phyloP scores from a whole-genome alignment of 306 rosid genomes.

The Fagus sylvatica region DNA sequence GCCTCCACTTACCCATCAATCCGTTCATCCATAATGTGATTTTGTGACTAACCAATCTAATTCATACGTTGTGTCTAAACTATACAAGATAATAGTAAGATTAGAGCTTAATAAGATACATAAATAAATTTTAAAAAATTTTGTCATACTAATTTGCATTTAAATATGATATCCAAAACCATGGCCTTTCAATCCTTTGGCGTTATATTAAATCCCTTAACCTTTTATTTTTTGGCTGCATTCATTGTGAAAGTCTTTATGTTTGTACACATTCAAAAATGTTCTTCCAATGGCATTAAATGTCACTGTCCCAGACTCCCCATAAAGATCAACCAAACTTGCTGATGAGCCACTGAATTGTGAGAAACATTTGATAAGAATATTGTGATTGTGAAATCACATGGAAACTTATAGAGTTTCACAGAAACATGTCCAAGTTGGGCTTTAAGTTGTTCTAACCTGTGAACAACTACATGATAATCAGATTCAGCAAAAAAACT shows the following conservation, averaged over 20 bases:
- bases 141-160: too few species aligned
- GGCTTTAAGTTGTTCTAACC: conserved; percentile 2
- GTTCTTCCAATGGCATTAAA: conserved; percentile 28
- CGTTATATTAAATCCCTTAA: background rate
- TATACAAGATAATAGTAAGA: background rate
- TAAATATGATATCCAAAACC: background rate
- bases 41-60: background rate
- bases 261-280: background rate
- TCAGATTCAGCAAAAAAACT: conserved; percentile 37
- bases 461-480: conserved; percentile 29
- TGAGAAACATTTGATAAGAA: conserved; percentile 20
- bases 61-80: background rate
- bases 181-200: background rate
- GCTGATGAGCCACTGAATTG: conserved; percentile 29
- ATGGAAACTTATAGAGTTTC: conserved; percentile 17
- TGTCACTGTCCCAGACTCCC: conserved; percentile 13
- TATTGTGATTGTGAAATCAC: conserved; percentile 26
- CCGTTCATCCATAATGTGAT: background rate
- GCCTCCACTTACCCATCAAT: background rate
- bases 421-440: conserved; percentile 4
- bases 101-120: background rate
- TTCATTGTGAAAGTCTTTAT: background rate
- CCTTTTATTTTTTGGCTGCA: background rate
- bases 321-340: conserved; percentile 34
- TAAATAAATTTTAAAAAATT: too few species aligned